phyloP scores from a whole-genome alignment of 768 basidiomycete species.

The Tricholoma sp. region DNA sequence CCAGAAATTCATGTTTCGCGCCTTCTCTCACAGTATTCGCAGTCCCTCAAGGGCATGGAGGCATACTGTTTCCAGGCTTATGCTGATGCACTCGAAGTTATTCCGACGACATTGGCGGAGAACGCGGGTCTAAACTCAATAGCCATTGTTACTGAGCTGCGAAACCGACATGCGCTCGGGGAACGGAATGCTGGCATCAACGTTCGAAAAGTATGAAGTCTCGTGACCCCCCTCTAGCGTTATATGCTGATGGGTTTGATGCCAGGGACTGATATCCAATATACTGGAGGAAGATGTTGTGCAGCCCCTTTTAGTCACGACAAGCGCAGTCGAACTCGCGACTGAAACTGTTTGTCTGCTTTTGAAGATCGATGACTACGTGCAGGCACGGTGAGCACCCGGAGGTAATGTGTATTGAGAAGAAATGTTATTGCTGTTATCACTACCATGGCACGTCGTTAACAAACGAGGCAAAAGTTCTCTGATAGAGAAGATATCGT shows the following conservation, averaged over 20 bases:
- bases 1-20: constrained; percentile 98
- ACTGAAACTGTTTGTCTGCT: constrained; percentile 98
- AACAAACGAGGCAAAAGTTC: background rate
- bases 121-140: constrained; percentile 98
- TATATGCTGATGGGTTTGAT: background rate
- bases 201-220: constrained; percentile 79
- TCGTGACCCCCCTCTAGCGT: background rate
- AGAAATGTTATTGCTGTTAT: background rate
- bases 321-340: constrained; percentile 90
- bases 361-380: constrained; percentile 94
- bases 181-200: constrained; percentile 97
- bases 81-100: constrained; percentile 95
- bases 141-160: constrained; percentile 94
- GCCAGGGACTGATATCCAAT: constrained; percentile 91
- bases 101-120: constrained; percentile 95
- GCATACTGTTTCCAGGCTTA: constrained; percentile 99
- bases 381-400: constrained; percentile 57
- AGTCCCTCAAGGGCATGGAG: constrained; percentile 95
- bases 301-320: constrained; percentile 91
- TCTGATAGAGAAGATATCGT: background rate
- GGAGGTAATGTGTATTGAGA: background rate
- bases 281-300: constrained; percentile 97
- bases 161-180: constrained; percentile 94
- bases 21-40: constrained; percentile 82
- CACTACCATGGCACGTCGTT: background rate